A percentile compares a stretch with the other conserved stretches of the same genome.
Evolutionary conservation across 2,329 filamentous ascomycete species (phyloP).

Genomic region (Verruconis gallopava): DNA sequence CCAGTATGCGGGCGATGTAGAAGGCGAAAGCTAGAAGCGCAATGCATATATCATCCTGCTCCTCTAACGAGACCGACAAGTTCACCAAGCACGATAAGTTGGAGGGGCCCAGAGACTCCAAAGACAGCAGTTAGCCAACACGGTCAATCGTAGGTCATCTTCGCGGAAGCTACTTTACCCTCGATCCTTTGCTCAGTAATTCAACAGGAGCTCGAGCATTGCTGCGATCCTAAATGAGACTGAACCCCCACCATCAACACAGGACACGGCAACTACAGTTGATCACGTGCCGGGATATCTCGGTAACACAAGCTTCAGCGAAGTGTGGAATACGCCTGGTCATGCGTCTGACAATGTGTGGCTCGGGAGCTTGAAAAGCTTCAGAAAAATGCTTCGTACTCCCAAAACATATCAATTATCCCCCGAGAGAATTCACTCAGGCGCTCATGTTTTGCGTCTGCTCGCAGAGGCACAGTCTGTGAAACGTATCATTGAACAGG

Average conservation of each 20-base stretch:
- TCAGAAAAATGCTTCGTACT: constrained; percentile 2
- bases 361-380: constrained; percentile 2
- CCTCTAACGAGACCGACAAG: constrained; percentile 3
- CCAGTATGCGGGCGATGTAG: constrained; percentile 6
- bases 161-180: neutral
- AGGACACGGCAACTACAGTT: neutral
- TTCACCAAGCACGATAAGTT: constrained; percentile 1
- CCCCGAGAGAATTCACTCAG: constrained; percentile 2
- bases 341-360: constrained; percentile 9
- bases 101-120: neutral
- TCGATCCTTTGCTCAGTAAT: neutral
- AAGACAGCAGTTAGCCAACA: neutral
- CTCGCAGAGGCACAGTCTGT: constrained; percentile 3
- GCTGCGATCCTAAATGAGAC: neutral
- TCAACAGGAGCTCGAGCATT: neutral
- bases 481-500: neutral
- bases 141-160: neutral
- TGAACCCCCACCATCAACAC: neutral
- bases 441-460: constrained; percentile 2
- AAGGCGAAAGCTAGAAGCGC: constrained; percentile 2
- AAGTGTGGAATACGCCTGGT: constrained; percentile 5
- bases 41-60: constrained; percentile 8
- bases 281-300: constrained; percentile 2
- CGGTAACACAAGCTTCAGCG: constrained; percentile 4
- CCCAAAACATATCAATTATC: constrained; percentile 3